These are phyloP conservation scores for Lyophyllum decastes DNA, from an alignment of 768 basidiomycete species.

Conservation along the genomic window DNA sequence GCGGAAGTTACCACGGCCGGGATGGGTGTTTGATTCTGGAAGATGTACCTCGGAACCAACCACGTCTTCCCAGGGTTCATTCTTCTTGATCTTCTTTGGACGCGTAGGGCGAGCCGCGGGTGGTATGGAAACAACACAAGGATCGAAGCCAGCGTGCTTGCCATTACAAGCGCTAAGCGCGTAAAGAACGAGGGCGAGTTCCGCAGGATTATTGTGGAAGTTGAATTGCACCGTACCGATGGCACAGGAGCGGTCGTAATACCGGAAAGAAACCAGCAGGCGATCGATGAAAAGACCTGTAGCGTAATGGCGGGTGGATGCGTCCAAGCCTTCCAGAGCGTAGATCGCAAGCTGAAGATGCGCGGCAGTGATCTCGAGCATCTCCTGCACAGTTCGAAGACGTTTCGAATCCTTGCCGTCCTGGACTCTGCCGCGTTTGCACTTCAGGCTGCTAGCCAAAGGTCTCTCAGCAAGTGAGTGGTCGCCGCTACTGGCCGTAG, in stretches of 20 bases:
- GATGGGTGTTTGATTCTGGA: not conserved
- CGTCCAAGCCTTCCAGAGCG: constrained; percentile 8
- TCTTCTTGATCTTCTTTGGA: not conserved
- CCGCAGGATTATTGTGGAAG: constrained; percentile 13
- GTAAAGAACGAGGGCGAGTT: constrained; percentile 23
- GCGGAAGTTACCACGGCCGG: not conserved
- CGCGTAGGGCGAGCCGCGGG: not conserved
- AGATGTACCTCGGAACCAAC: not conserved
- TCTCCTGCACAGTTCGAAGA: not conserved
- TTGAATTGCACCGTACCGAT: constrained; percentile 18
- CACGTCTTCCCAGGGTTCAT: constrained; percentile 1
- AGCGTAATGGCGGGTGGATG: constrained; percentile 16
- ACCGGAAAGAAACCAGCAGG: constrained; percentile 23
- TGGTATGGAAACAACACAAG: not conserved
- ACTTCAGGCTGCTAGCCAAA: not conserved
- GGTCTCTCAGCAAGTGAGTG: not conserved
- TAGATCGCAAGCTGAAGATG: not conserved
- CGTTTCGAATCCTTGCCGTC: not conserved
- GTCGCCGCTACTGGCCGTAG: not conserved
- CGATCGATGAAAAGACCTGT: constrained; percentile 23
- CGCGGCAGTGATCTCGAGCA: not conserved
- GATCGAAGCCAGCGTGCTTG: too few species aligned
- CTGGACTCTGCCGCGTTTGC: not conserved
- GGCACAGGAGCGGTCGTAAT: constrained; percentile 25
- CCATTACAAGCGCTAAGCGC: too few species aligned